Evolutionary conservation across 106 monocot species (phyloP), one percentile per base, ranked within the genome.

Genomic region (Dendrobium officinale): DNA sequence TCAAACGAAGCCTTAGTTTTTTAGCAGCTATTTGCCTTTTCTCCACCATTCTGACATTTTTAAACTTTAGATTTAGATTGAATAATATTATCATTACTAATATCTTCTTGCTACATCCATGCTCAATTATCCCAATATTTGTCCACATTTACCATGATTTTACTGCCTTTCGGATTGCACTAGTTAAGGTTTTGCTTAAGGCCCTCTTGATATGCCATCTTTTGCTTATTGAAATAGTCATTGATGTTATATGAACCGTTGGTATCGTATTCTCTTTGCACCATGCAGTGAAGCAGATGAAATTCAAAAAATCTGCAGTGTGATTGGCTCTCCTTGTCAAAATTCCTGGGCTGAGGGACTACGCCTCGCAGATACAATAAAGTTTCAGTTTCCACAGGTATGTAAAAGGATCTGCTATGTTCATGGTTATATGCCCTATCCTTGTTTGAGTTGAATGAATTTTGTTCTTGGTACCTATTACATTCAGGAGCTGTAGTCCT

Each of bases 291-390:
- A 92, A 75, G 86, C 81, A 17, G 89, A 92, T 86, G 89, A 92
- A 83, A 88, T 90, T 29, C 79, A 86, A 72, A 89, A 92, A 83
- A 92, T 92, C 47, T 92, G 92, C 86, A 85, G 80, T 75, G 84
- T 92, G 22, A 92, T 92, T 83, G 92, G 92, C 45, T 86, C 78
- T 79, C 92, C 92, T 33, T 37, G 87, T 81, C 82, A 79, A 43
- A 81, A 81, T 80, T 88, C 89, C 43, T 92, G 92, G 92, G 75
- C 75, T 55, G 89, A 92, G 78, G 92, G 92, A 42, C 58, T 92
- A 55, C 49, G 80, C 13, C 84, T 92, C 55, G 92, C 92, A 47
- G 73, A 84, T 67, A 20, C 19, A 17, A 87, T 92, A 4, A 86
- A 90, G 42, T 92, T 76, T 79, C 83, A 86, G 22, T 92, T 92